Base-by-base conservation (phyloP, 1,139 yeast genomes). In the Candida sp. region DNA sequence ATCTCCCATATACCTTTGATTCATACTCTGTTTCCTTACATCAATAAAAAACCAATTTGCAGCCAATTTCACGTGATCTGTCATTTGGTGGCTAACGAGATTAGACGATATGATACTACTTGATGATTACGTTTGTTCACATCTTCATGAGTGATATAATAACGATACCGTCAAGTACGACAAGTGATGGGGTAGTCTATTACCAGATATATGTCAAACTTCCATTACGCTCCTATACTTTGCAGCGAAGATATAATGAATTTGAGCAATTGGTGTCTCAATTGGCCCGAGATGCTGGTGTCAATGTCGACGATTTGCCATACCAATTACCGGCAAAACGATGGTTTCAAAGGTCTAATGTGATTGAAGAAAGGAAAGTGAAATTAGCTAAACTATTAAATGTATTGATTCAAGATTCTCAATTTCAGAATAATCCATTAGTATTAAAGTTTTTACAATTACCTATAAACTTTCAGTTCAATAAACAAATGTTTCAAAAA, bases 351-450 rank as follows among this genome's bases (percentile, higher is more conserved):
- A 61, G 60, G 39, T 51, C 55, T 3, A 49, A 58, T 0, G 55
- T 57, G 7, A 56, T 79, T 0, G 75, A 72, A 32, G 77, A 76
- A 43, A 63, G 96, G 33, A 71, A 75, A 43, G 38, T 29, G 0
- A 73, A 70, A 21, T 63, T 87, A 32, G 70, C 74, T 2, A 49
- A 52, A 32, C 84, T 85, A 53, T 53, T 85, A 5, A 63, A 64
- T 37, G 62, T 60, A 5, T 44, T 84, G n/a, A 55, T 84, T 5
- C 62, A 63, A 29, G 88, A 84, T 49, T 43, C 60, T 12, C 67
- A 68, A 29, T 50, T 69, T 15, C 75, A 68, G 39, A 72, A 73
- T 48, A 57, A 58, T 33, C 48, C 50, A 3, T 43, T 56, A 2
- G 55, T 73, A 2, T 70, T 67, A 45, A 56, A 58, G 8, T 73